Conservation (phyloP, 108 stramenopile genomes). For the Ochromonas danica region DNA sequence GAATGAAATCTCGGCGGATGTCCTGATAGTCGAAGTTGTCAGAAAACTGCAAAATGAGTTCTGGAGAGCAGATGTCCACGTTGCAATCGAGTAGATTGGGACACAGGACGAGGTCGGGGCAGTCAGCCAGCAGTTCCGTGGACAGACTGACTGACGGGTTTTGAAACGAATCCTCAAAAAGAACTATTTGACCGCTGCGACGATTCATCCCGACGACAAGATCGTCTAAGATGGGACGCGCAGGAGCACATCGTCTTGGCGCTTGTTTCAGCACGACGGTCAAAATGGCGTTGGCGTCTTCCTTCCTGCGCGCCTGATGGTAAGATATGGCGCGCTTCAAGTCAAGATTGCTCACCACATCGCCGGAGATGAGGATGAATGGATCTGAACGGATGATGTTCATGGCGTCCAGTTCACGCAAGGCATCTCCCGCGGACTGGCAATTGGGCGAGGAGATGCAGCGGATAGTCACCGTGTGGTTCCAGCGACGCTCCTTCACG, state of each 20-base stretch:
- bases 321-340: slow-evolving; percentile 56
- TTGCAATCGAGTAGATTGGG: slow-evolving; percentile 84
- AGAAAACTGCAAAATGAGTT: slow-evolving; percentile 85
- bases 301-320: slow-evolving; percentile 67
- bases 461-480: slow-evolving; percentile 3
- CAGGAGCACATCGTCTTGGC: slow-evolving; percentile 35
- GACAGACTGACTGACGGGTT: slow-evolving; percentile 19
- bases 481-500: slow-evolving; percentile 42
- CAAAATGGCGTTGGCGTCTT: slow-evolving; percentile 76
- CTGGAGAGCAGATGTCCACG: slow-evolving; percentile 92
- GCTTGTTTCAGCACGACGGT: slow-evolving; percentile 73
- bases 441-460: slow-evolving; percentile 53
- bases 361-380: slow-evolving; percentile 86
- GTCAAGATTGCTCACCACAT: slow-evolving; percentile 87
- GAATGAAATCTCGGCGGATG: slow-evolving; percentile 76
- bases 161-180: slow-evolving; percentile 47
- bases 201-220: slow-evolving; percentile 73
- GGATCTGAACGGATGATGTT: slow-evolving; percentile 89
- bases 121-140: background rate
- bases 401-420: slow-evolving; percentile 88
- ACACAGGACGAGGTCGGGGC: slow-evolving; percentile 57
- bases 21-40: slow-evolving; percentile 97
- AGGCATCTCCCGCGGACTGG: slow-evolving; percentile 77
- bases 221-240: slow-evolving; percentile 62
- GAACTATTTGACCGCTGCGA: slow-evolving; percentile 60